phyloP scores from a whole-genome alignment of 108 stramenopile genomes.

The Nitzschia inconspicua region DNA sequence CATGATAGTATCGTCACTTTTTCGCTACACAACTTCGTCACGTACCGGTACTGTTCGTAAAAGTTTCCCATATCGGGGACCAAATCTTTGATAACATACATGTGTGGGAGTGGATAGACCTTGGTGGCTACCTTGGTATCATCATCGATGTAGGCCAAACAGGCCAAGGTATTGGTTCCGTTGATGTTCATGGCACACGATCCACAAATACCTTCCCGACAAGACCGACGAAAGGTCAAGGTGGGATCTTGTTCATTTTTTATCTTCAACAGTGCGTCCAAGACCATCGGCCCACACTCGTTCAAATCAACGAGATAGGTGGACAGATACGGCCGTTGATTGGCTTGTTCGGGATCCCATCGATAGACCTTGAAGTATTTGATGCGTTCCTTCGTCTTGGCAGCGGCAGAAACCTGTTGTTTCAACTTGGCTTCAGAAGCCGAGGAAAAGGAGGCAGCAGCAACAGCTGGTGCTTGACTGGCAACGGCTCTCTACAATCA shows the following conservation, averaged over 20 bases:
- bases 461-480: too few species aligned
- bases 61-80: constrained; percentile 99
- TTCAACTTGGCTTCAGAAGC: constrained; percentile 43
- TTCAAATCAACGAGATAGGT: constrained; percentile 95
- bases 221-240: constrained; percentile 95
- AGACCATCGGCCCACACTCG: constrained; percentile 97
- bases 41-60: constrained; percentile 95
- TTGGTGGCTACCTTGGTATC: constrained; percentile 70
- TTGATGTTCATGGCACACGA: constrained; percentile 99
- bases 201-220: constrained; percentile 98
- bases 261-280: constrained; percentile 97
- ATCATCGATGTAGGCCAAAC: constrained; percentile 91
- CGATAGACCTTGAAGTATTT: constrained; percentile 97
- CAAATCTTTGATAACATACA: constrained; percentile 98
- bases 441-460: background rate
- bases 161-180: constrained; percentile 95
- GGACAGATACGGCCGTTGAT: constrained; percentile 74
- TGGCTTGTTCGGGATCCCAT: constrained; percentile 94
- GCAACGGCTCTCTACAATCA: too few species aligned
- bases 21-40: too few species aligned
- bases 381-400: constrained; percentile 59
- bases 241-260: constrained; percentile 96
- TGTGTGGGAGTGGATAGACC: constrained; percentile 98
- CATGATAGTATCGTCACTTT: too few species aligned
- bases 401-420: constrained; percentile 20